These are phyloP conservation scores for Melastoma candidum DNA, from an alignment of 441 rosid species.

Conservation along the genomic window DNA sequence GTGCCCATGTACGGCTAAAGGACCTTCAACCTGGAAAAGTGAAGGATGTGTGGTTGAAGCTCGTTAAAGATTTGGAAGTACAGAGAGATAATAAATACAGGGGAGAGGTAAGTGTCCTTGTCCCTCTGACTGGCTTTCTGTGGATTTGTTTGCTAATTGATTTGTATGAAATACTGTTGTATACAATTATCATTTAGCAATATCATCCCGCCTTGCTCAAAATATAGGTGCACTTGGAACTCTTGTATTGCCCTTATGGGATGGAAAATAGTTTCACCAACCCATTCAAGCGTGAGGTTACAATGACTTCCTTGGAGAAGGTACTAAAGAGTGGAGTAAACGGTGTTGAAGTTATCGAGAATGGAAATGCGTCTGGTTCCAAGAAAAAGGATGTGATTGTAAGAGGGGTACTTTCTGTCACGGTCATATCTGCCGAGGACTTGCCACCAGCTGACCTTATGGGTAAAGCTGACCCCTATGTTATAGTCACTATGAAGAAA, in stretches of 20 bases:
- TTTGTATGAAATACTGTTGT: background rate
- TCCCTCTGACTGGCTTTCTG: too few species aligned
- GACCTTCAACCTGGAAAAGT: conserved; percentile 87
- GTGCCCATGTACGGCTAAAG: conserved; percentile 53
- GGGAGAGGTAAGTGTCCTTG: conserved; percentile 50
- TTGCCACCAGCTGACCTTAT: conserved; percentile 70
- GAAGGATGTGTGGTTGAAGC: conserved; percentile 76
- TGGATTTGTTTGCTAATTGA: too few species aligned
- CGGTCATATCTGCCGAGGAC: conserved; percentile 80
- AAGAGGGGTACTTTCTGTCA: conserved; percentile 81
- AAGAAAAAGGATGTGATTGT: conserved; percentile 63
- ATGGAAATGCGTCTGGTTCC: conserved; percentile 27
- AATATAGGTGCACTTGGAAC: conserved; percentile 22
- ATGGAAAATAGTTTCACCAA: conserved; percentile 16
- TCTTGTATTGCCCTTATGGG: conserved; percentile 20
- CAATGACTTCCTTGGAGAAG: conserved; percentile 23
- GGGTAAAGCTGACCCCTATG: conserved; percentile 96
- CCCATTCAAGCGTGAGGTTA: conserved; percentile 14
- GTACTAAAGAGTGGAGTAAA: conserved; percentile 26
- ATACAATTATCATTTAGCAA: background rate
- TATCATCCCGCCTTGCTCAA: background rate
- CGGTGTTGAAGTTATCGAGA: conserved; percentile 30
- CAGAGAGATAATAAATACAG: conserved; percentile 88
- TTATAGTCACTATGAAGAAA: conserved; percentile 79
- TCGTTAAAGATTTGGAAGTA: conserved; percentile 80